Conservation (phyloP, 2,329 filamentous ascomycete genomes). For the Nemania bipapillata region DNA sequence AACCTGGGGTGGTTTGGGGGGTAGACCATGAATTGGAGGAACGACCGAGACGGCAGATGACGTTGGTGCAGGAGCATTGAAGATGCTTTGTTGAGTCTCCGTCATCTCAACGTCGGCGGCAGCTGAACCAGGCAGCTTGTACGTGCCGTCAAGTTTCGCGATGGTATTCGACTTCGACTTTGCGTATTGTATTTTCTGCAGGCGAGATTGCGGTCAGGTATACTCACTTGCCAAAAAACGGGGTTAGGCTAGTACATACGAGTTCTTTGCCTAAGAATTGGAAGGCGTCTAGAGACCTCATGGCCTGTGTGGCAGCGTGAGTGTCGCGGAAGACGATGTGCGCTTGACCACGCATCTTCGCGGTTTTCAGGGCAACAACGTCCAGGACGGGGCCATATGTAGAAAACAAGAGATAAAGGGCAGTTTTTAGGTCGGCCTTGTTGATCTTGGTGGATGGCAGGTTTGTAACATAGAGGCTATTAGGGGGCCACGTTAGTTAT, state of each 20-base stretch:
- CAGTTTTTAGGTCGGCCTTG: conserved; percentile 85
- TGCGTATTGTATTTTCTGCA: conserved; percentile 87
- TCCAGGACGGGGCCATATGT: conserved; percentile 94
- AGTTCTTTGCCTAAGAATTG: conserved; percentile 86
- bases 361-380: conserved; percentile 86
- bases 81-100: conserved; percentile 81
- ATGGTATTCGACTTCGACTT: conserved; percentile 89
- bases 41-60: conserved; percentile 56
- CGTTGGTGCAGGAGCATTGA: conserved; percentile 72
- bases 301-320: conserved; percentile 90
- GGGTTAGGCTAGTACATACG: conserved; percentile 63
- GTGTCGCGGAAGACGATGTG: conserved; percentile 91
- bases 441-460: conserved; percentile 86
- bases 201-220: conserved; percentile 27
- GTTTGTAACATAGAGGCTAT: conserved; percentile 87
- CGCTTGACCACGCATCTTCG: conserved; percentile 94
- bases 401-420: conserved; percentile 91
- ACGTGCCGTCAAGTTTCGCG: conserved; percentile 90
- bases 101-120: conserved; percentile 71
- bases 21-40: conserved; percentile 54
- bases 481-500: conserved; percentile 15
- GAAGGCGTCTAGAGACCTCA: conserved; percentile 87
- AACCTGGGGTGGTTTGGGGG: conserved; percentile 62
- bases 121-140: conserved; percentile 71
- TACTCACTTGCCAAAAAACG: neutral